Evolutionary conservation across 345 rosid genomes (phyloP).

Genomic region (Mercurialis annua): DNA sequence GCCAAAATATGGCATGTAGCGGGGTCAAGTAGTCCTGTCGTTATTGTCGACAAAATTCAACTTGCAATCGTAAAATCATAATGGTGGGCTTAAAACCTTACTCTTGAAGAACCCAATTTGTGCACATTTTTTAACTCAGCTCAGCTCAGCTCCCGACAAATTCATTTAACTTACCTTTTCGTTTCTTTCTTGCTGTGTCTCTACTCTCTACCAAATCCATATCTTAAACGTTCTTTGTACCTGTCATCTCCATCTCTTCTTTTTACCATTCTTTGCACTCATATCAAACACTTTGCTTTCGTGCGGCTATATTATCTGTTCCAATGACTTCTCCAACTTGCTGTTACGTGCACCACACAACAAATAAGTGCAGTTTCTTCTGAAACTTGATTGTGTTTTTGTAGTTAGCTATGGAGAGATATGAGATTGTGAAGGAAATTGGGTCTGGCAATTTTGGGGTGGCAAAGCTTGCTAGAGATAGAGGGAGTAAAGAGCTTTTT

Average conservation of each 20-base stretch:
- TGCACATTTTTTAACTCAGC: not conserved
- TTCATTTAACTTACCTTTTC: not conserved
- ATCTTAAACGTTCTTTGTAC: conserved; percentile 3
- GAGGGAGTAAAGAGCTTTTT: conserved; percentile 49
- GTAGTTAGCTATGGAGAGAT: conserved; percentile 55
- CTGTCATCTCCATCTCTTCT: not conserved
- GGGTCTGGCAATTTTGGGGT: conserved; percentile 93
- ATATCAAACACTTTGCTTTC: not conserved
- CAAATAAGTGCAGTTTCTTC: not conserved
- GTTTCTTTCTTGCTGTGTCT: no score
- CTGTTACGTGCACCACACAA: not conserved
- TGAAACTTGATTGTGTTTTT: not conserved
- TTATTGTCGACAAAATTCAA: not conserved
- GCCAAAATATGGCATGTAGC: not conserved
- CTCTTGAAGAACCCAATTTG: not conserved
- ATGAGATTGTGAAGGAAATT: conserved; percentile 71
- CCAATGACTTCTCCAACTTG: no score
- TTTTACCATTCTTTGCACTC: not conserved
- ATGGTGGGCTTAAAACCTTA: no score
- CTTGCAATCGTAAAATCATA: no score
- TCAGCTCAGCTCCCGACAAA: not conserved
- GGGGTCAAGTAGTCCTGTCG: no score
- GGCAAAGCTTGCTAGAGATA: conserved; percentile 74
- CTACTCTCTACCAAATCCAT: not conserved
- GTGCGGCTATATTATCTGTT: no score